Conservation (phyloP, 2,329 filamentous ascomycete genomes). For the Colletotrichum eleusines region DNA sequence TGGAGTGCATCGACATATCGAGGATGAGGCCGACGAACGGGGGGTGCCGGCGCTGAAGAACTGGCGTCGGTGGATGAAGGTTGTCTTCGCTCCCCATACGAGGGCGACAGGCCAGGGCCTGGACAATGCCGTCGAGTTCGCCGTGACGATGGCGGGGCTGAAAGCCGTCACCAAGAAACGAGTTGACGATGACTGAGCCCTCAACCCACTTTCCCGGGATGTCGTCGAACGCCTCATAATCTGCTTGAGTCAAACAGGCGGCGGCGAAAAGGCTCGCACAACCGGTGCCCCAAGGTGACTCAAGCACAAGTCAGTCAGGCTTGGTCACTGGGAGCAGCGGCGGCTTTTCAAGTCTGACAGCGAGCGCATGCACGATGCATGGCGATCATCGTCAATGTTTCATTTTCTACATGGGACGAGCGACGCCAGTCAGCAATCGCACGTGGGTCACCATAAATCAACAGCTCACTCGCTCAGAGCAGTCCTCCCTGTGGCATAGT, state of each 20-base stretch:
- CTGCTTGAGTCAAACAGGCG: neutral
- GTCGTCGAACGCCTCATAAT: neutral
- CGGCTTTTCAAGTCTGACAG: neutral
- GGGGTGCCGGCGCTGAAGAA: constrained; percentile 62
- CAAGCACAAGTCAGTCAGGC: neutral
- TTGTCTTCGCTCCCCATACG: constrained; percentile 89
- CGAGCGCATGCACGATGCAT: neutral
- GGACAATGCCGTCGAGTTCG: constrained; percentile 74
- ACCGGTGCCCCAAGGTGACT: neutral
- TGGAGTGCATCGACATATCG: constrained; percentile 49
- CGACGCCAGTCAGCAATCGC: neutral
- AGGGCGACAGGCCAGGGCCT: constrained; percentile 62
- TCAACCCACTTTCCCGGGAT: neutral
- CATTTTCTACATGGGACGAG: neutral
- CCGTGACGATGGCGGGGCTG: constrained; percentile 77
- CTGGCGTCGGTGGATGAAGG: constrained; percentile 84
- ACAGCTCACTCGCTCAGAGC: neutral
- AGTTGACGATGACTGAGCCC: constrained; percentile 6
- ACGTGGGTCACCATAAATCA: neutral
- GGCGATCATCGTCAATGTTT: neutral
- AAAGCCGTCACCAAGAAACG: constrained; percentile 49
- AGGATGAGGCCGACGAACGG: constrained; percentile 57
- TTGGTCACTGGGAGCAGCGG: neutral
- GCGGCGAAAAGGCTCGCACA: neutral
- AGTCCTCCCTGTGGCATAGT: neutral